Conservation (phyloP, 176 grass and related monocot species). For the maize (Zea mays) region Zm-B73-REFERENCE-NAM-5.0 NC_050102.1:91524001-91524500, state of each 20-base stretch:
- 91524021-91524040: neutral
- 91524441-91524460: too few relatives aligned
- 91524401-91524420: too few relatives aligned
- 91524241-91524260: neutral
- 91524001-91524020: neutral
- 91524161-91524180: neutral
- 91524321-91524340: too few relatives aligned
- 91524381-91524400: too few relatives aligned
- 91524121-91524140: constrained; percentile 13
- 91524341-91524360: too few relatives aligned
- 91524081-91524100: neutral
- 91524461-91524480: too few relatives aligned
- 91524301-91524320: too few relatives aligned
- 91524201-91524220: constrained; percentile 22
- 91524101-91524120: neutral
- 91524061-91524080: neutral
- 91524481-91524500: too few relatives aligned
- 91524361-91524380: too few relatives aligned
- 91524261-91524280: neutral
- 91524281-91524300: neutral
- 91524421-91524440: too few relatives aligned
- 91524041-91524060: neutral
- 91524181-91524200: neutral
- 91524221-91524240: neutral
- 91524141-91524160: neutral